phyloP scores from a whole-genome alignment of 352 stramenopile genomes.

The Pythium apleroticum region DNA sequence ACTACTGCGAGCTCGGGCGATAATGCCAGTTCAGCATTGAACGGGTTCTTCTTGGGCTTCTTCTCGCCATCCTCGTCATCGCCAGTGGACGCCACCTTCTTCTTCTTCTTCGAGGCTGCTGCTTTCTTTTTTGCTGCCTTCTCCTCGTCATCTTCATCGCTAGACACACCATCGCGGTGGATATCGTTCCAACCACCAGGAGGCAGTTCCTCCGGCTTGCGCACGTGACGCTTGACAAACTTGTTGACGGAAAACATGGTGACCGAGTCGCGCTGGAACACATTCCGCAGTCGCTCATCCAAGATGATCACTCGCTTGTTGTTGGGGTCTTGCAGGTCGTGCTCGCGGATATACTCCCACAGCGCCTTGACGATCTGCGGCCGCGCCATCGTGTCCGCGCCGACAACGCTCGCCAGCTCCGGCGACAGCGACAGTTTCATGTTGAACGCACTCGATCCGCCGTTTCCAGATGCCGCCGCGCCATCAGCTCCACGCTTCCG shows the following conservation, averaged over 20 bases:
- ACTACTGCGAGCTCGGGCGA: constrained; percentile 79
- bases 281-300: constrained; percentile 79
- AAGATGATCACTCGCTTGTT: constrained; percentile 93
- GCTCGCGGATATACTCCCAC: constrained; percentile 96
- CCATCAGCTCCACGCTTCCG: constrained; percentile 39
- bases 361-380: constrained; percentile 95
- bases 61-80: constrained; percentile 52
- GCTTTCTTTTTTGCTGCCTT: constrained; percentile 71
- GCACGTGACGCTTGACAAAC: constrained; percentile 84
- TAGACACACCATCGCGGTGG: constrained; percentile 73
- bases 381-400: constrained; percentile 81
- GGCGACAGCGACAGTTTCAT: constrained; percentile 73
- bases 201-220: constrained; percentile 66
- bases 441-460: constrained; percentile 65
- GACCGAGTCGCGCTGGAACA: constrained; percentile 83
- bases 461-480: background rate
- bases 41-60: constrained; percentile 63
- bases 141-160: constrained; percentile 67
- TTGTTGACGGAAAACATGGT: constrained; percentile 91
- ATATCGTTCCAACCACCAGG: constrained; percentile 74
- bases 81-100: constrained; percentile 29
- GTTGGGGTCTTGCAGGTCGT: constrained; percentile 94
- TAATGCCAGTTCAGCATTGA: constrained; percentile 74
- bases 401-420: constrained; percentile 80
- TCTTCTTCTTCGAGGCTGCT: constrained; percentile 52